Evolutionary conservation across 371 early-diverging fungal genomes (phyloP).

Genomic region (Saksenaea oblongispora): DNA sequence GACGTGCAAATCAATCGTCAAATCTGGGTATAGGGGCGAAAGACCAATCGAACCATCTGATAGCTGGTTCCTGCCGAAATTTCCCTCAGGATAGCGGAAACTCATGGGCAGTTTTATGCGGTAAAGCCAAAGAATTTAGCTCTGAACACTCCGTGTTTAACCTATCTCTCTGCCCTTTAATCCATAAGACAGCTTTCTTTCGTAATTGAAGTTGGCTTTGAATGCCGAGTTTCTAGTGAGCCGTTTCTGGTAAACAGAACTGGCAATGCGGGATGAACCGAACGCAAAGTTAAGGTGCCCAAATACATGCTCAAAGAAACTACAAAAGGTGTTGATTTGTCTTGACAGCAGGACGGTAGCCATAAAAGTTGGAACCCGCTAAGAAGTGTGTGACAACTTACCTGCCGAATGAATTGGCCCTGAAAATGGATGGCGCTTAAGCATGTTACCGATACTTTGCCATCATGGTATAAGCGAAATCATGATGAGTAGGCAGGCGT

Average conservation of each 20-base stretch:
- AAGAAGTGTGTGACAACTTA: constrained; percentile 70
- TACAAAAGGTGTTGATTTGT: constrained; percentile 68
- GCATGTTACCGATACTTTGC: constrained; percentile 67
- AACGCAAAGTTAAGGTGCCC: constrained; percentile 65
- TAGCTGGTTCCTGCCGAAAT: constrained; percentile 65
- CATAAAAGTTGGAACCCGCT: constrained; percentile 55
- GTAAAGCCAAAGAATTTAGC: constrained; percentile 67
- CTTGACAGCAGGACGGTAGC: constrained; percentile 69
- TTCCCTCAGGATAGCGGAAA: constrained; percentile 61
- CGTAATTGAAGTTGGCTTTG: constrained; percentile 54
- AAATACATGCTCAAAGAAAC: constrained; percentile 61
- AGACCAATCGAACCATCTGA: constrained; percentile 63
- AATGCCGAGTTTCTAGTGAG: constrained; percentile 66
- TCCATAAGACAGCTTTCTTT: constrained; percentile 57
- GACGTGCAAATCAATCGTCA: constrained; percentile 64
- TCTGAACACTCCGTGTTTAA: constrained; percentile 56
- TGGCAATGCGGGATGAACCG: constrained; percentile 76
- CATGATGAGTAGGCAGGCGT: constrained; percentile 54
- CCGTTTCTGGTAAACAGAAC: constrained; percentile 76
- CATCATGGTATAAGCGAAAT: constrained; percentile 43
- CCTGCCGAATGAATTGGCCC: constrained; percentile 71
- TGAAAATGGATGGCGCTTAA: constrained; percentile 76
- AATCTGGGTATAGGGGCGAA: constrained; percentile 62
- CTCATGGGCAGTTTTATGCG: constrained; percentile 57
- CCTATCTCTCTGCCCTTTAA: constrained; percentile 68